Evolutionary conservation across 2,329 filamentous ascomycete species (phyloP).

Genomic region (Exserohilum turcica): DNA sequence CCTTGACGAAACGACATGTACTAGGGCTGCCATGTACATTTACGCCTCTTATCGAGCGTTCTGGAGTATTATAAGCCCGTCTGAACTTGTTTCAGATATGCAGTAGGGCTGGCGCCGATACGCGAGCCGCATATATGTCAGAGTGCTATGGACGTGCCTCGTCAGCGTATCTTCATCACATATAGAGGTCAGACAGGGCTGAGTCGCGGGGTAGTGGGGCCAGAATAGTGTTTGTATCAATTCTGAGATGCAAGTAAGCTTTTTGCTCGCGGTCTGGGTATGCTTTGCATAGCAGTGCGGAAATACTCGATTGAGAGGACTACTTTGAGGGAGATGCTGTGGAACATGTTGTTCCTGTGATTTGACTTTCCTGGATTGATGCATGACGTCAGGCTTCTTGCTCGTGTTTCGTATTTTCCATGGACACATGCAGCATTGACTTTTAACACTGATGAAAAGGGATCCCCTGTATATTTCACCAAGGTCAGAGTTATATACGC

Average conservation of each 20-base stretch:
- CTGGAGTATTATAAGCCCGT: not conserved
- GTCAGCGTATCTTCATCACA: not conserved
- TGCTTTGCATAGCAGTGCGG: no score
- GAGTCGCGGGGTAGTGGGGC: not conserved
- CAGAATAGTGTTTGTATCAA: not conserved
- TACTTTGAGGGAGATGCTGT: not conserved
- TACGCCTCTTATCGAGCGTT: not conserved
- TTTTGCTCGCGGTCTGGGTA: not conserved
- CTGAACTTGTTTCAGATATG: not conserved
- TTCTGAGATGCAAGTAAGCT: rapidly evolving
- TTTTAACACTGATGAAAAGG: no score
- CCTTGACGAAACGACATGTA: not conserved
- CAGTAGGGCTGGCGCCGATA: not conserved
- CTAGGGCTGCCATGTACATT: not conserved
- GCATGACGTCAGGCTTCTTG: no score
- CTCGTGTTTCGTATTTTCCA: no score
- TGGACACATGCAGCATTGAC: no score
- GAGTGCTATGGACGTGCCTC: not conserved
- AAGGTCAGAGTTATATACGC: not conserved
- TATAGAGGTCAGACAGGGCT: not conserved
- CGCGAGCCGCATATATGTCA: not conserved
- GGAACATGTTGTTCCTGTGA: not conserved
- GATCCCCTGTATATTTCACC: not conserved
- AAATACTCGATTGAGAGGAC: not conserved
- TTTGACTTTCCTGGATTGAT: not conserved